Percentiles rank a stretch among this genome's conserved stretches.
Evolutionary conservation across 768 basidiomycete species (phyloP).

Genomic region (Agaricus sinodeliciosus): DNA sequence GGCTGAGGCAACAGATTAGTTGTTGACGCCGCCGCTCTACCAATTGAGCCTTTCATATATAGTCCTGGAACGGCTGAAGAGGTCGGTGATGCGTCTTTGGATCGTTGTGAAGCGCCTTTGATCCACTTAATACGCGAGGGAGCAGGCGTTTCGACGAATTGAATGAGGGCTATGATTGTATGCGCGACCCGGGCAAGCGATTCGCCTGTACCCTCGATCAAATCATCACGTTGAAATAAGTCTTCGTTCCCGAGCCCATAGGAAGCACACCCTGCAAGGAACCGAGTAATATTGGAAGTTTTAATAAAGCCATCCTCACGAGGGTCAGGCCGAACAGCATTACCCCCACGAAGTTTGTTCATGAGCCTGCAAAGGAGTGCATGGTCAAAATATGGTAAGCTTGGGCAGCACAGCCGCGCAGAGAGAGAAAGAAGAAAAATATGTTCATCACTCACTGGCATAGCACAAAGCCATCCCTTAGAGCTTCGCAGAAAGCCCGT

Average conservation of each 20-base stretch:
- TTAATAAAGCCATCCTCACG: conserved; percentile 62
- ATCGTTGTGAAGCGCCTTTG: conserved; percentile 9
- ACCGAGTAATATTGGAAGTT: conserved; percentile 69
- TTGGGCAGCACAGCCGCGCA: neutral
- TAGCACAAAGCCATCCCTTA: conserved; percentile 80
- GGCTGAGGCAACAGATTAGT: conserved; percentile 45
- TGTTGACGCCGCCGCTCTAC: conserved; percentile 51
- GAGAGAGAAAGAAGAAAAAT: conserved; percentile 6
- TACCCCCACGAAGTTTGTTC: conserved; percentile 66
- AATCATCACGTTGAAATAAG: conserved; percentile 62
- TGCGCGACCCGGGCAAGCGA: conserved; percentile 65
- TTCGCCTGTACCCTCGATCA: conserved; percentile 54
- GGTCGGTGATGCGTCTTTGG: conserved; percentile 3
- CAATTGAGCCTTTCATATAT: conserved; percentile 30
- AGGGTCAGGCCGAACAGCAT: conserved; percentile 55
- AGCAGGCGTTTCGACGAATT: conserved; percentile 50
- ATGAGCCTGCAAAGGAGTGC: conserved; percentile 46
- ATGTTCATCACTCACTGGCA: conserved; percentile 67
- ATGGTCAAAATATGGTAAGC: conserved; percentile 7
- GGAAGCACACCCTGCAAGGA: conserved; percentile 67
- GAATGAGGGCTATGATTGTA: conserved; percentile 65
- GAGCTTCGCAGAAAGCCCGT: conserved; percentile 62
- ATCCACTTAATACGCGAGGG: conserved; percentile 37
- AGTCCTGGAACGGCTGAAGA: conserved; percentile 16
- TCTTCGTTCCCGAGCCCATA: conserved; percentile 59